Evolutionary conservation across 164 flowering plant genomes (phyloP), one percentile per base, ranked within the genome.

Genomic region (Annona squamosa): DNA sequence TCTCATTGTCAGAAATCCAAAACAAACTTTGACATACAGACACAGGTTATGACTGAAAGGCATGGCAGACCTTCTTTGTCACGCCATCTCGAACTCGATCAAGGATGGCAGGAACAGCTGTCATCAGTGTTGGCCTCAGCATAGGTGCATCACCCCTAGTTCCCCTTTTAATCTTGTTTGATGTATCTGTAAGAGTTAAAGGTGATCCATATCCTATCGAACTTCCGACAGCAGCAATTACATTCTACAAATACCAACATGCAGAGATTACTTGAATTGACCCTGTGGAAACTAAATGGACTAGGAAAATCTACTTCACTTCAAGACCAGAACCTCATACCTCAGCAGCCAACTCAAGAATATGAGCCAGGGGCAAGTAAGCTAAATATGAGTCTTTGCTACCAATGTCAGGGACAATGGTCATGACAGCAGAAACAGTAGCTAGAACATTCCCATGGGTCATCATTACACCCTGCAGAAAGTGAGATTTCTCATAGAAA

Each of bases 11-110:
- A 46, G 62, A 67, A 67, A 48, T 46, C 61, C 69, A 67, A 59
- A 26, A 26, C 0, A 26, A 26, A 26, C 37, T 70, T 65, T 19
- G 70, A 48, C 3, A 71, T 41, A 41, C 69, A 41, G 62, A 48
- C 61, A 42, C 37, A 5, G 44, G 45, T 16, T 64, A 71, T 12
- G 26, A 43, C 65, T 46, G 48, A 5, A 48, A 72, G 65, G 16
- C 73, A 48, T 71, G 16, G 78, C 77, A 66, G 72, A 93, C 99
- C 97, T 91, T 88, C 76, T 91, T 93, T 43, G 85, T 84, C 45
- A 95, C 97, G 63, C 97, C 98, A 82, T 90, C 98, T 74, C 95
- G 89, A 79, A 95, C 97, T 76, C 99, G 98, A 76, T 95, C 99
- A 76, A 95, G 97, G 78, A 95, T 91, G 64, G 98, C 98, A 63